A percentile compares a stretch with the other conserved stretches of the same genome.
Conservation (phyloP, 148 eudicot genomes). For the Mesembryanthemum crystallinum region DNA sequence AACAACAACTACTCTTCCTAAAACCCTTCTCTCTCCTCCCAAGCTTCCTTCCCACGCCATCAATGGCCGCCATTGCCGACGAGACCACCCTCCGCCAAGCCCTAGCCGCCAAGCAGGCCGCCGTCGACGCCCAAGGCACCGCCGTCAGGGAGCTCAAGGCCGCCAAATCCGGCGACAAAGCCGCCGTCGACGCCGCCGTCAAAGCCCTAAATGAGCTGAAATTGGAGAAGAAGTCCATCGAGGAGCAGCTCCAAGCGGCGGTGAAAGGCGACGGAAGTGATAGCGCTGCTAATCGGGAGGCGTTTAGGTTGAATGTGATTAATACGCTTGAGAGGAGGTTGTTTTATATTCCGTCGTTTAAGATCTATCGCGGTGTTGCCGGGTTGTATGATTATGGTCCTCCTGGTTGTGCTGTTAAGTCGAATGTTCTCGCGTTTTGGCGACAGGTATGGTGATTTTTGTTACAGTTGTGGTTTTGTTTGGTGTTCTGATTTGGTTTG, state of each 20-base stretch:
- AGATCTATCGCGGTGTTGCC: slow-evolving; percentile 92
- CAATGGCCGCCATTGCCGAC: slow-evolving; percentile 14
- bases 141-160: slow-evolving; percentile 45
- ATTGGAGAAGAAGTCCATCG: slow-evolving; percentile 34
- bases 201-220: slow-evolving; percentile 37
- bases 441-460: slow-evolving; percentile 56
- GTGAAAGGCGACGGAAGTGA: slow-evolving; percentile 24
- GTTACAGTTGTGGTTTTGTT: not conserved
- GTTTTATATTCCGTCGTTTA: slow-evolving; percentile 78
- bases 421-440: slow-evolving; percentile 94
- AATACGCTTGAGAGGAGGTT: slow-evolving; percentile 86
- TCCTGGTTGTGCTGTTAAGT: slow-evolving; percentile 90
- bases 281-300: slow-evolving; percentile 45
- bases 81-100: slow-evolving; percentile 42
- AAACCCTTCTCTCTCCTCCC: slow-evolving; percentile 13
- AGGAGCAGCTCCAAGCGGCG: slow-evolving; percentile 27
- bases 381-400: slow-evolving; percentile 92
- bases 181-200: slow-evolving; percentile 44
- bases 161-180: slow-evolving; percentile 23
- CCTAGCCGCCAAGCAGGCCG: slow-evolving; percentile 36
- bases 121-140: slow-evolving; percentile 43
- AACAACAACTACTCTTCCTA: not conserved
- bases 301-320: slow-evolving; percentile 54
- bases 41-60: not conserved
- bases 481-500: not conserved